Conservation (phyloP, 768 basidiomycete genomes). For the Russula abietina region DNA sequence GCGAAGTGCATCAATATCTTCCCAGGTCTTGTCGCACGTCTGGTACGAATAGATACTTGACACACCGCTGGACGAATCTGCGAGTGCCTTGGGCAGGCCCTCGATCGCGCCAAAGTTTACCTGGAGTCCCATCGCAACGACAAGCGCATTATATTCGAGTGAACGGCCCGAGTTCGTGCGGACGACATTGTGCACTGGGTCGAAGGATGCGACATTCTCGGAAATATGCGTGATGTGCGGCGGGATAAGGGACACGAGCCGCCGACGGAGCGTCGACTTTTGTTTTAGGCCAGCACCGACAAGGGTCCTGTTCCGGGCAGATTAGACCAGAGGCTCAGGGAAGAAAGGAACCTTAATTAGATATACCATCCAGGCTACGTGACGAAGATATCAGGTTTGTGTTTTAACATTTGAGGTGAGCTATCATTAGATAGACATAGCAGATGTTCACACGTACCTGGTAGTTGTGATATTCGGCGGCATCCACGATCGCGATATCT, state of each 20-base stretch:
- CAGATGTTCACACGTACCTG: constrained; percentile 41
- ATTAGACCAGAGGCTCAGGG: background rate
- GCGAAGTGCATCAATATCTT: constrained; percentile 68
- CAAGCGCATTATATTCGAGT: constrained; percentile 75
- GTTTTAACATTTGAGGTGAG: background rate
- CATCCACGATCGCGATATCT: constrained; percentile 85
- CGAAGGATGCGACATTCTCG: constrained; percentile 67
- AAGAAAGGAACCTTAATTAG: background rate
- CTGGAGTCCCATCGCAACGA: constrained; percentile 86
- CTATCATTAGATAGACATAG: background rate
- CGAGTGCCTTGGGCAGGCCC: constrained; percentile 70
- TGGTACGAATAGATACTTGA: constrained; percentile 90
- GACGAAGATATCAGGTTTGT: constrained; percentile 12
- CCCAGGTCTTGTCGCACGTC: constrained; percentile 85
- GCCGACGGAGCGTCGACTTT: constrained; percentile 63
- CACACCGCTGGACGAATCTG: constrained; percentile 72
- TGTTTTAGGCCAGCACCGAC: constrained; percentile 80
- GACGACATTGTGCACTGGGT: constrained; percentile 67
- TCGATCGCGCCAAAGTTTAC: constrained; percentile 74
- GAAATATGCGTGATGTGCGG: constrained; percentile 62
- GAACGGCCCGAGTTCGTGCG: constrained; percentile 64
- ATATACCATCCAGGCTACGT: constrained; percentile 82
- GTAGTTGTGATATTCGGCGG: constrained; percentile 78
- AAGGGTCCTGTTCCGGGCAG: constrained; percentile 62
- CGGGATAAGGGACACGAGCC: constrained; percentile 68